Evolutionary conservation across 164 flowering plant species (phyloP), one percentile per base, ranked within the genome.

Genomic region (Liriodendron chinense): DNA sequence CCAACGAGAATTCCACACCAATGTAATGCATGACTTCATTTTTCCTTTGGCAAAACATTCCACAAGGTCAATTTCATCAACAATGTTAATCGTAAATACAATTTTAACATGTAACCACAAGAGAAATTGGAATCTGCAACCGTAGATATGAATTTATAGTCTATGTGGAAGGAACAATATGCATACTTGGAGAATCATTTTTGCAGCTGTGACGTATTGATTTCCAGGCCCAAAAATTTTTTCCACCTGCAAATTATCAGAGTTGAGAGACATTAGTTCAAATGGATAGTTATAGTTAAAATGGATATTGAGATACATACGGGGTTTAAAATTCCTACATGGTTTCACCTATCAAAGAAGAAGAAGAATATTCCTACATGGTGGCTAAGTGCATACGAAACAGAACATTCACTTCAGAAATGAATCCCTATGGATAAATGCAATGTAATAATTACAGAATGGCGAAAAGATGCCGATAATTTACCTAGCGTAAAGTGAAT

Each of bases 151-250:
- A 21, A 24, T 64, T 14, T 24, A n/a, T 26, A 64, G 67, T 22
- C 20, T 57, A 13, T 20, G 20, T 20, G 20, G 16, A n/a, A 64
- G 26, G 67, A 64, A 64, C 67, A 24, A 23, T 64, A 64, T 34
- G 43, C 43, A 34, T 90, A 94, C 99, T 78, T 96, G 99, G 62
- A 96, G 97, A 84, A 91, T 90, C 99, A 96, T 96, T 87, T 96
- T 96, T 71, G 99, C 99, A 80, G 98, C 99, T 13, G 99, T 96
- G 53, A 96, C 99, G 78, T 92, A 96, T 75, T 96, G 99, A 87
- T 96, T 94, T 77, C 98, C 99, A 68, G 97, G 99, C 53, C 99
- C 99, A 86, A 91, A 91, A 74, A 96, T 87, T 82, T 94, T 96
- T 78, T 94, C 98, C 80, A 89, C 98, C 99, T 96, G 84, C 75